phyloP scores from a whole-genome alignment of 768 basidiomycete species.

The Russula olivacea region DNA sequence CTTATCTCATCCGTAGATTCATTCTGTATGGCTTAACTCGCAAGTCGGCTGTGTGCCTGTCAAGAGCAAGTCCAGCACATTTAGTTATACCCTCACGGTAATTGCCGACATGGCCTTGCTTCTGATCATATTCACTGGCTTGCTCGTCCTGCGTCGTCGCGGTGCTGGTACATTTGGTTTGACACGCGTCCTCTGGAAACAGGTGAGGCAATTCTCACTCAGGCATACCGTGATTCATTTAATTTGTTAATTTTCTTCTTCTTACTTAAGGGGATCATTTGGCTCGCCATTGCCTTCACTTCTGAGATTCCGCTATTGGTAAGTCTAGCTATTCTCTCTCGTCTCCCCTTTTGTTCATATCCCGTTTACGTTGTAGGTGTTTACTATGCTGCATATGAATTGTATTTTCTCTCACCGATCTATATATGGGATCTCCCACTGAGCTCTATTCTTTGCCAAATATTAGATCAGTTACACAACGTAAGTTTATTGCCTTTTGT shows the following conservation, averaged over 20 bases:
- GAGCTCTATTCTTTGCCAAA: neutral
- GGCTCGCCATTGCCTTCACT: neutral
- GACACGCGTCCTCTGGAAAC: neutral
- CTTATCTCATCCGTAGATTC: neutral
- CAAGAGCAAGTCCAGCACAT: neutral
- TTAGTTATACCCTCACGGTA: neutral
- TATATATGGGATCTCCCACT: neutral
- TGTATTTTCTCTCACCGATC: neutral
- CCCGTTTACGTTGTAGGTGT: neutral
- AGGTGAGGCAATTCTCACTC: neutral
- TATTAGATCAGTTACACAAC: neutral
- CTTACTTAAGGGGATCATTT: neutral
- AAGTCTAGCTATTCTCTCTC: neutral
- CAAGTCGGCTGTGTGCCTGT: neutral
- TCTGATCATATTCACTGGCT: constrained; percentile 1
- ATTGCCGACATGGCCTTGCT: neutral
- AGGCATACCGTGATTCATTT: neutral
- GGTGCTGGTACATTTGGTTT: neutral
- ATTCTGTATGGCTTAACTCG: neutral
- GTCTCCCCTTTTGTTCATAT: neutral
- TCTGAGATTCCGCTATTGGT: neutral
- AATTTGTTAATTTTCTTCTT: neutral
- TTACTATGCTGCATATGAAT: neutral
- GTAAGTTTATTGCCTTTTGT: neutral
- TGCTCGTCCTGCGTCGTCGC: neutral